Percentiles rank a stretch among this genome's conserved stretches.
These are phyloP conservation scores for Zymoseptoria passerinii DNA, from an alignment of 2,329 filamentous ascomycete species.

Conservation along the genomic window DNA sequence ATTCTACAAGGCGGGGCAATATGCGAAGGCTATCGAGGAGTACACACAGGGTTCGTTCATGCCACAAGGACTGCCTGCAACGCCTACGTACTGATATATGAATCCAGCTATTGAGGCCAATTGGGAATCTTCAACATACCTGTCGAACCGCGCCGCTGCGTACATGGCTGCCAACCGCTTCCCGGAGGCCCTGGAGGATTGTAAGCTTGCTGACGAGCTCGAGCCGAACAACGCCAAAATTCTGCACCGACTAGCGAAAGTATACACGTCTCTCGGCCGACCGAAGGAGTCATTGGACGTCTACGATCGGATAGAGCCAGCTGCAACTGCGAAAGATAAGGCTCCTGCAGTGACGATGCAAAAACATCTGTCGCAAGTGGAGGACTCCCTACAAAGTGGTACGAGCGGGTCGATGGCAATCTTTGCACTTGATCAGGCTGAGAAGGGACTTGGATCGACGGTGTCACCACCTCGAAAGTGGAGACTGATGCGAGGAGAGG, in stretches of 20 bases:
- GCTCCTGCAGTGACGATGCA: conserved; percentile 77
- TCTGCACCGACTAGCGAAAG: conserved; percentile 75
- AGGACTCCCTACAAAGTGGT: conserved; percentile 65
- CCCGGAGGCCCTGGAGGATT: conserved; percentile 75
- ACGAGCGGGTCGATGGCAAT: conserved; percentile 84
- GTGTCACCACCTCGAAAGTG: conserved; percentile 82
- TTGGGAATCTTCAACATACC: conserved; percentile 77
- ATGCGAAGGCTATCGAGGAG: conserved; percentile 76
- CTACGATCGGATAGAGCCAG: conserved; percentile 69
- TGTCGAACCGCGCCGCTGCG: conserved; percentile 90
- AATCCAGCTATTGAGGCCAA: conserved; percentile 73
- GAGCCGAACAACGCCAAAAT: conserved; percentile 85
- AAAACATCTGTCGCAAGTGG: conserved; percentile 69
- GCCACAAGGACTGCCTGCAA: background rate
- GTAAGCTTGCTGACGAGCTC: conserved; percentile 68
- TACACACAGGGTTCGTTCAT: conserved; percentile 76
- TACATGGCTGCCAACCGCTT: conserved; percentile 83
- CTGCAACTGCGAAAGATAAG: conserved; percentile 77
- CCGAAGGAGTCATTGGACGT: conserved; percentile 80
- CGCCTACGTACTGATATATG: background rate
- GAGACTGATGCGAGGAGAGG: conserved; percentile 86
- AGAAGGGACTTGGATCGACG: conserved; percentile 65
- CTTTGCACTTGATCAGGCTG: conserved; percentile 84
- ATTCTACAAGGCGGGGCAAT: conserved; percentile 93
- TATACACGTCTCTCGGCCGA: conserved; percentile 78